Base-by-base conservation (phyloP, 169 alveolate species). In the Eimeria sp. region DNA sequence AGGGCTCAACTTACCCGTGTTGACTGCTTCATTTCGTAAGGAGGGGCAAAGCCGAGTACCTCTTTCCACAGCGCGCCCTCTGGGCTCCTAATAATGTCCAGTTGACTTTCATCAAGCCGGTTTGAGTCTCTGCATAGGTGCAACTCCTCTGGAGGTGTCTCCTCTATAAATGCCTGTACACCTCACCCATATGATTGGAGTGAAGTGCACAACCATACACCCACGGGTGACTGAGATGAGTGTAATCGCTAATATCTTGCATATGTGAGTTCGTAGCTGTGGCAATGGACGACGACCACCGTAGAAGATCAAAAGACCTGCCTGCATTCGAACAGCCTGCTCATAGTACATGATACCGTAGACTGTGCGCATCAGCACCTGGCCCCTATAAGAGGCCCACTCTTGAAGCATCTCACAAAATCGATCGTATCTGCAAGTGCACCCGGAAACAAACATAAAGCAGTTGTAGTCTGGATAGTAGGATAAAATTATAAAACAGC, bases 321-420 rank as follows among this genome's bases (percentile, higher is more conserved):
- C 96, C 91, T 87, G 96, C 96, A 95, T 86, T 82, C 84, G 65
- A 54, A 95, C 70, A 18, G 96, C 96, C 63, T 87, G 94, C 40
- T 75, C 92, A n/a, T 95, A 83, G 65, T 87, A 87, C 95, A 95
- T 86, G 75, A 95, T 86, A 65, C 96, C 96, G 58, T 92, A 61
- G 18, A 95, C 95, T 61, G 96, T 95, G 51, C 96, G 95, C 83
- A 75, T 75, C 57, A 95, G 95, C 80, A 86, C 94, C 92, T 95
- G 96, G 25, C 95, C 95, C 58, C 96, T 57, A 63, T 70, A 94
- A 7, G 96, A 94, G 20, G 96, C 96, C 96, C 96, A 94, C 73
- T 94, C 95, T 88, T 94, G 96, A 40, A 94, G 95, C 76, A 90
- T 63, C 34, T 94, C 96, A 63, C 91, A 84, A 61, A 94, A 94